Evolutionary conservation across 2,329 filamentous ascomycete species (phyloP).

Genomic region (Purpureocillium takamizusanense): DNA sequence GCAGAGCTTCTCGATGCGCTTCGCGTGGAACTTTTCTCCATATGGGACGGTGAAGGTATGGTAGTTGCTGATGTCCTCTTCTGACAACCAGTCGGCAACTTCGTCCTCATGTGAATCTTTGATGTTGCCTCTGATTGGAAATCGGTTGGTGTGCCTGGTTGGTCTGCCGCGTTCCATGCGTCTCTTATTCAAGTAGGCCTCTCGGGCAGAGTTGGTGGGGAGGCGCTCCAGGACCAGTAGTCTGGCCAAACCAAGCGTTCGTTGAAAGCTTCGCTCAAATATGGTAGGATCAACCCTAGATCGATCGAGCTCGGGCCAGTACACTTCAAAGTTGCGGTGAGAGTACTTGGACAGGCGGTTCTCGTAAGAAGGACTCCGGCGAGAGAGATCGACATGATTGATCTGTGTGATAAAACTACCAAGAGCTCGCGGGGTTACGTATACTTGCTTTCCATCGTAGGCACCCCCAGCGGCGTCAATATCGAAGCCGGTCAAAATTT

Average conservation of each 20-base stretch:
- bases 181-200: conserved; percentile 61
- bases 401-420: conserved; percentile 73
- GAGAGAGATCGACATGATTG: conserved; percentile 70
- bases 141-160: conserved; percentile 28
- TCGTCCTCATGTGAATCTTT: conserved; percentile 73
- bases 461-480: conserved; percentile 78
- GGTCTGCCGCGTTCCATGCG: conserved; percentile 66
- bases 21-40: conserved; percentile 50
- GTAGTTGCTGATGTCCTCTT: conserved; percentile 70
- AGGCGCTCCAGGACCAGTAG: conserved; percentile 73
- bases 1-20: conserved; percentile 71
- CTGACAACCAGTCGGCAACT: conserved; percentile 72
- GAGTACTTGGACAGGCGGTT: conserved; percentile 81
- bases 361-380: conserved; percentile 79
- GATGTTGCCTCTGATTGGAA: conserved; percentile 56
- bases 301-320: conserved; percentile 68
- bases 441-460: conserved; percentile 75
- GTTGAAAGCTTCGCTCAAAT: conserved; percentile 70
- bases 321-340: conserved; percentile 74
- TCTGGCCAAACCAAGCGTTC: conserved; percentile 68
- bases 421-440: conserved; percentile 66
- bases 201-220: conserved; percentile 58
- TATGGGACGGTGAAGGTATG: conserved; percentile 69
- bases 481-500: conserved; percentile 82
- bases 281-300: conserved; percentile 77